Evolutionary conservation across 768 basidiomycete species (phyloP).

Genomic region (Collybia mongolica): DNA sequence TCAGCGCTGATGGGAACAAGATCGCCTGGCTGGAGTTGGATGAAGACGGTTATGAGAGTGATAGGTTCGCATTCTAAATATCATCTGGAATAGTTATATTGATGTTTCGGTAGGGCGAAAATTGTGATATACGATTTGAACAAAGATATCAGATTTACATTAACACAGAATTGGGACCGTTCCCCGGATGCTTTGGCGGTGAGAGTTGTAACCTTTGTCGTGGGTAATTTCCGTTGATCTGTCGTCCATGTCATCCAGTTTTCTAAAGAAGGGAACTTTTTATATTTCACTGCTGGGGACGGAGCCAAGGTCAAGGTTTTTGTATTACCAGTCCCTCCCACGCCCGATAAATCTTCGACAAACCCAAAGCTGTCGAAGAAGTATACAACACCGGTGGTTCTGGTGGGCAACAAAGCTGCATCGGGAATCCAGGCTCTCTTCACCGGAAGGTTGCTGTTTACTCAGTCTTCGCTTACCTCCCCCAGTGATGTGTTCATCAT

Average conservation of each 20-base stretch:
- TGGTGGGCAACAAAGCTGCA: slow-evolving; percentile 58
- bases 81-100: background rate
- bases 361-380: slow-evolving; percentile 46
- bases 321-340: slow-evolving; percentile 62
- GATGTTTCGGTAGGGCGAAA: slow-evolving; percentile 49
- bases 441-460: slow-evolving; percentile 64
- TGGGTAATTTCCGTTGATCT: background rate
- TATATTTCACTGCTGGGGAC: slow-evolving; percentile 80
- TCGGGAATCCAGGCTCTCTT: slow-evolving; percentile 63
- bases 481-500: slow-evolving; percentile 82
- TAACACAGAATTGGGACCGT: slow-evolving; percentile 86
- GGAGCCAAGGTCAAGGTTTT: slow-evolving; percentile 76
- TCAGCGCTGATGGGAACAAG: slow-evolving; percentile 65
- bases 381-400: slow-evolving; percentile 51
- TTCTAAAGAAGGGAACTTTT: slow-evolving; percentile 62
- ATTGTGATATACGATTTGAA: slow-evolving; percentile 77
- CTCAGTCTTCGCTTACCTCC: slow-evolving; percentile 68
- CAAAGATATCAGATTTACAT: slow-evolving; percentile 63
- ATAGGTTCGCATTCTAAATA: slow-evolving; percentile 47
- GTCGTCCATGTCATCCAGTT: slow-evolving; percentile 51
- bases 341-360: slow-evolving; percentile 52
- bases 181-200: slow-evolving; percentile 65
- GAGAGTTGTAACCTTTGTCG: slow-evolving; percentile 20
- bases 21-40: slow-evolving; percentile 88
- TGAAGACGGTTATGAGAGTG: slow-evolving; percentile 87